Percentiles rank a stretch among this genome's conserved stretches.
phyloP scores from a whole-genome alignment of 495 filamentous ascomycete genomes.

The Aspergillus biplanus region DNA sequence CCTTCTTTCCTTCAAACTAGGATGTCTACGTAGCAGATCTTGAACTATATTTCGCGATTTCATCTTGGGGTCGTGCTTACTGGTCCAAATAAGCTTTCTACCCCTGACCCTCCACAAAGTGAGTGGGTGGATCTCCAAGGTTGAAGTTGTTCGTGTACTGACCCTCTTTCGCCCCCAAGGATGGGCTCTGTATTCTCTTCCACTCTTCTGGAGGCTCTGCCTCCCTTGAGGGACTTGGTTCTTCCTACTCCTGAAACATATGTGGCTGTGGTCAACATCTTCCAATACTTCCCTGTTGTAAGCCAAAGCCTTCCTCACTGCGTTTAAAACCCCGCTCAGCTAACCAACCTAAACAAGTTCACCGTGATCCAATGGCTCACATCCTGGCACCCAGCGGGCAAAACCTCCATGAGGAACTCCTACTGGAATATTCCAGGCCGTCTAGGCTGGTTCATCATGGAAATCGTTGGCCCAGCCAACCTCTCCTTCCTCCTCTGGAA shows the following conservation, averaged over 20 bases:
- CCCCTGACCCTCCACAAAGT: background rate
- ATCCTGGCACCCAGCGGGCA: constrained; percentile 74
- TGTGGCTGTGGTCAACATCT: constrained; percentile 51
- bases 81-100: background rate
- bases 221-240: constrained; percentile 42
- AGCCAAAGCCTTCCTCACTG: constrained; percentile 10
- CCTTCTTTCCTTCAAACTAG: background rate
- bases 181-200: constrained; percentile 38
- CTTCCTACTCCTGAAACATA: constrained; percentile 56
- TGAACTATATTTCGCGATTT: background rate
- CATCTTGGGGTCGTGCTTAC: background rate
- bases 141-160: background rate
- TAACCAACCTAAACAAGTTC: constrained; percentile 41
- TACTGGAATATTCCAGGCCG: constrained; percentile 86
- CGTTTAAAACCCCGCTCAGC: constrained; percentile 5
- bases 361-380: constrained; percentile 65
- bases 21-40: background rate
- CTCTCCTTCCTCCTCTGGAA: constrained; percentile 48
- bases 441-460: constrained; percentile 85
- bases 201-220: constrained; percentile 23
- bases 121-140: background rate
- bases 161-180: background rate
- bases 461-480: constrained; percentile 73
- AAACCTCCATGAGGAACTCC: constrained; percentile 72
- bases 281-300: constrained; percentile 55